phyloP scores from a whole-genome alignment of 1,284 basidiomycete genomes.

The Cutaneotrichosporon curvatum region DNA sequence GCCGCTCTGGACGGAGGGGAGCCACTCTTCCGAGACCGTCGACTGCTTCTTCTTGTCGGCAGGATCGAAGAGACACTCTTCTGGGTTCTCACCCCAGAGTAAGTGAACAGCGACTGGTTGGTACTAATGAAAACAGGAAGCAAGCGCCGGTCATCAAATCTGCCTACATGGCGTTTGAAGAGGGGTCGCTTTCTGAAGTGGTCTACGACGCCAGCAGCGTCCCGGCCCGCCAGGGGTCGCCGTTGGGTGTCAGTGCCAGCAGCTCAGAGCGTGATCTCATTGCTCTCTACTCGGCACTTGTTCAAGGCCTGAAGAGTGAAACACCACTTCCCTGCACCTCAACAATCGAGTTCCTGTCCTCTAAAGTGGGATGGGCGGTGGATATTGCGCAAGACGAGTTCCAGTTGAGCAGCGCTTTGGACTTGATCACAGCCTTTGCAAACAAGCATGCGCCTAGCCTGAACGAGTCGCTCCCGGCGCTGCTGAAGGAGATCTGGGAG shows the following conservation, averaged over 20 bases:
- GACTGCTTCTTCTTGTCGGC: constrained; percentile 60
- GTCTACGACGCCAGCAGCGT: constrained; percentile 49
- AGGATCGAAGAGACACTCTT: constrained; percentile 63
- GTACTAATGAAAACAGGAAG: constrained; percentile 46
- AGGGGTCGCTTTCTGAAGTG: constrained; percentile 54
- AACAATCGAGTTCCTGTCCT: constrained; percentile 50
- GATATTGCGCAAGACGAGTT: constrained; percentile 50
- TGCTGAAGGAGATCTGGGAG: constrained; percentile 48
- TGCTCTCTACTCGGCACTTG: constrained; percentile 58
- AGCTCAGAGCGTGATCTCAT: constrained; percentile 57
- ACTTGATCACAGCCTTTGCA: constrained; percentile 60
- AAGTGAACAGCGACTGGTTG: constrained; percentile 37
- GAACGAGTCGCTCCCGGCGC: constrained; percentile 46
- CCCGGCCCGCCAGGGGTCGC: neutral
- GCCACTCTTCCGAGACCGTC: constrained; percentile 54
- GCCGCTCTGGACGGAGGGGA: constrained; percentile 11
- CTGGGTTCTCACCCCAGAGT: constrained; percentile 60
- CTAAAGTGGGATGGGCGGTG: constrained; percentile 57
- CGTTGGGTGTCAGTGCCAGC: neutral
- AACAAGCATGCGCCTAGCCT: constrained; percentile 65
- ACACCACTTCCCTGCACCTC: constrained; percentile 9
- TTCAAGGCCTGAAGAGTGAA: constrained; percentile 57
- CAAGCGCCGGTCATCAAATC: constrained; percentile 52
- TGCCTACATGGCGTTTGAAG: constrained; percentile 57
- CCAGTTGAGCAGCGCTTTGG: constrained; percentile 57